Conservation (phyloP, 441 rosid genomes). For the Bocquillonia castaneifolia region DNA sequence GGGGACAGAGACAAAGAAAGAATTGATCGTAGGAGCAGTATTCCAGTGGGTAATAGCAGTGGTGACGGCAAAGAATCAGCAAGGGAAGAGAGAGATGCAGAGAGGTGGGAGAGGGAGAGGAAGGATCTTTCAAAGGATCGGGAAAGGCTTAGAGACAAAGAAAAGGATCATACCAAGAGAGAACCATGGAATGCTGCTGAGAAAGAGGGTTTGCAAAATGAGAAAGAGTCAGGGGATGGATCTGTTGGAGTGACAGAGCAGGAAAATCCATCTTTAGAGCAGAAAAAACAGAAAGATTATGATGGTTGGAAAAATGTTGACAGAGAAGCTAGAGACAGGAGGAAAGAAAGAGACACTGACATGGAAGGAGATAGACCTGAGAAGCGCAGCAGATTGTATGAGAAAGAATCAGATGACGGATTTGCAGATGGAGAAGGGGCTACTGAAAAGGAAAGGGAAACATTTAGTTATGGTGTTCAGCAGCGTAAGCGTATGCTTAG, state of each 20-base stretch:
- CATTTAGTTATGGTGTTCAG: conserved; percentile 73
- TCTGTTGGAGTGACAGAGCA: conserved; percentile 56
- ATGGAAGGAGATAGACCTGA: conserved; percentile 78
- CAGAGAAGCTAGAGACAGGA: conserved; percentile 72
- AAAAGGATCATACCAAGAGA: conserved; percentile 66
- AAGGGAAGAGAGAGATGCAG: conserved; percentile 79
- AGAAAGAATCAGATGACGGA: conserved; percentile 89
- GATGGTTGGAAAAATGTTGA: conserved; percentile 67
- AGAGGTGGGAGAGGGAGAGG: conserved; percentile 88
- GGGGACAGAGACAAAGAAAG: conserved; percentile 91
- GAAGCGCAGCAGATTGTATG: conserved; percentile 58
- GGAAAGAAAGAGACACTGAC: conserved; percentile 76
- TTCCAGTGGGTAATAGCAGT: conserved; percentile 49
- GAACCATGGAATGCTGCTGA: conserved; percentile 61
- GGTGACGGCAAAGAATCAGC: conserved; percentile 59
- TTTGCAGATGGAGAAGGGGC: conserved; percentile 71
- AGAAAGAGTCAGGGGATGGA: conserved; percentile 67
- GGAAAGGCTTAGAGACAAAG: conserved; percentile 82
- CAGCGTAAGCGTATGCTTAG: conserved; percentile 93
- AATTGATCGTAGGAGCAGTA: conserved; percentile 60
- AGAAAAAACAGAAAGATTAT: conserved; percentile 62
- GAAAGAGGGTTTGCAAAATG: conserved; percentile 53
- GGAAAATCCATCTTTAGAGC: conserved; percentile 50
- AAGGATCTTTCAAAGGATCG: conserved; percentile 66
- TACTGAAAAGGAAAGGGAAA: conserved; percentile 69